A percentile compares a stretch with the other conserved stretches of the same genome.
phyloP scores from a whole-genome alignment of 2,329 filamentous ascomycete species.

The Clarireedia homoeocarpa region DNA sequence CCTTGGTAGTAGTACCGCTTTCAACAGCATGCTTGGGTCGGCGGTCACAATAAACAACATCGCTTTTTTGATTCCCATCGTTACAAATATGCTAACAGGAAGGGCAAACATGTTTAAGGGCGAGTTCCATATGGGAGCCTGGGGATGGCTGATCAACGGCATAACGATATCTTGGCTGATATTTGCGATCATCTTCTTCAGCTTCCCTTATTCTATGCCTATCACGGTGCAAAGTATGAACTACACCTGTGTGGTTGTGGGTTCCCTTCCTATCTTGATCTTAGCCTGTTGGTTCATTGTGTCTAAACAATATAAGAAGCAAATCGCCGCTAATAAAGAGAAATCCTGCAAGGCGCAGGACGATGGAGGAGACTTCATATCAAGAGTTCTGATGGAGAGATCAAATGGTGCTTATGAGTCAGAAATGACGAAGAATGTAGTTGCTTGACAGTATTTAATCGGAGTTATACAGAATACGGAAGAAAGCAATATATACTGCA shows the following conservation, averaged over 20 bases:
- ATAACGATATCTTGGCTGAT: conserved; percentile 48
- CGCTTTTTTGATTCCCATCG: conserved; percentile 55
- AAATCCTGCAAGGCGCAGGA: too few species aligned
- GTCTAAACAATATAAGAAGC: too few species aligned
- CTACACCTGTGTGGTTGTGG: conserved; percentile 35
- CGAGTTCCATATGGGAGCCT: conserved; percentile 46
- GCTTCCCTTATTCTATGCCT: conserved; percentile 44
- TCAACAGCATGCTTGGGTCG: conserved; percentile 54
- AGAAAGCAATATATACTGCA: too few species aligned
- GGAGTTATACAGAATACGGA: too few species aligned
- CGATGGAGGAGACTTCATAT: too few species aligned
- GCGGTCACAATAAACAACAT: conserved; percentile 45
- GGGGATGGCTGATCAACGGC: conserved; percentile 43
- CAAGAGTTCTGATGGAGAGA: too few species aligned
- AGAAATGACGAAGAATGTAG: too few species aligned
- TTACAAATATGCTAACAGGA: conserved; percentile 42
- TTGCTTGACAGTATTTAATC: too few species aligned
- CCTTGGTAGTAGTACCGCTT: conserved; percentile 54
- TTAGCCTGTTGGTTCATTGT: too few species aligned
- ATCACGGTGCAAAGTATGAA: conserved; percentile 42
- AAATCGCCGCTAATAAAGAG: too few species aligned
- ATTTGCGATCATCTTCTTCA: conserved; percentile 55
- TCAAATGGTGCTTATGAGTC: too few species aligned
- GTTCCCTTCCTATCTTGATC: too few species aligned
- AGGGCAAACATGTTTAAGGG: conserved; percentile 42